Evolutionary conservation across 306 rosid genomes (phyloP).

Genomic region (Castanopsis chinensis): DNA sequence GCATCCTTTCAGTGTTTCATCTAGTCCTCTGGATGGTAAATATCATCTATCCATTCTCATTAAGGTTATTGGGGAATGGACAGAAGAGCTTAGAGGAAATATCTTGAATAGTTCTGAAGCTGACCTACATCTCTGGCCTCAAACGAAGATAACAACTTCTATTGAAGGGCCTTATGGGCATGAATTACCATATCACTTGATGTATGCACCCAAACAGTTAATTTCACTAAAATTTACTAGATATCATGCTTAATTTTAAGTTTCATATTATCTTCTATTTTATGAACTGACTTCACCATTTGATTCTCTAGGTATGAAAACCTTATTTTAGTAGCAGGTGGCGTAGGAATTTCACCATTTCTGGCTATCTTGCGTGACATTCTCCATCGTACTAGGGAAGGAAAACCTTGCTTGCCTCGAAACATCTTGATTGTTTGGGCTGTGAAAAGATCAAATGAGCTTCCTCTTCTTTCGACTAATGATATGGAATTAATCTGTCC

Average conservation of each 20-base stretch:
- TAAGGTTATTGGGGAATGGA: conserved; percentile 93
- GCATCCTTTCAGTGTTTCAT: conserved; percentile 97
- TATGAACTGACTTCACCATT: background rate
- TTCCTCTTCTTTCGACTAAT: conserved; percentile 70
- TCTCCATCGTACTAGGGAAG: conserved; percentile 40
- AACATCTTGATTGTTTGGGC: conserved; percentile 80
- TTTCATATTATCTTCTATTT: conserved; percentile 6
- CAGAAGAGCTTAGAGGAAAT: conserved; percentile 44
- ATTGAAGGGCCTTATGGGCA: conserved; percentile 97
- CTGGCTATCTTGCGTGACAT: no score
- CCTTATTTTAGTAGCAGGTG: no score
- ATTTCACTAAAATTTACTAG: background rate
- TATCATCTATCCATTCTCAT: conserved; percentile 71
- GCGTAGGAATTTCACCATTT: no score
- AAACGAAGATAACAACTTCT: conserved; percentile 50
- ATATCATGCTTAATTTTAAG: background rate
- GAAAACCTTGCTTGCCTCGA: conserved; percentile 65
- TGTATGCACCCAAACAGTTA: conserved; percentile 35
- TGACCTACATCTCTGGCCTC: conserved; percentile 27
- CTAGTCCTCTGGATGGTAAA: conserved; percentile 91
- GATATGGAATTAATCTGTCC: conserved; percentile 74
- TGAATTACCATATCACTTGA: conserved; percentile 78
- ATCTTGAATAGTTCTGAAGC: conserved; percentile 30
- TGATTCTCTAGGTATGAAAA: no score
- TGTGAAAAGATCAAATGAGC: conserved; percentile 65